These are phyloP conservation scores for Auxenochlorella pyrenoidosa DNA, from an alignment of 139 green algal species.

Conservation along the genomic window DNA sequence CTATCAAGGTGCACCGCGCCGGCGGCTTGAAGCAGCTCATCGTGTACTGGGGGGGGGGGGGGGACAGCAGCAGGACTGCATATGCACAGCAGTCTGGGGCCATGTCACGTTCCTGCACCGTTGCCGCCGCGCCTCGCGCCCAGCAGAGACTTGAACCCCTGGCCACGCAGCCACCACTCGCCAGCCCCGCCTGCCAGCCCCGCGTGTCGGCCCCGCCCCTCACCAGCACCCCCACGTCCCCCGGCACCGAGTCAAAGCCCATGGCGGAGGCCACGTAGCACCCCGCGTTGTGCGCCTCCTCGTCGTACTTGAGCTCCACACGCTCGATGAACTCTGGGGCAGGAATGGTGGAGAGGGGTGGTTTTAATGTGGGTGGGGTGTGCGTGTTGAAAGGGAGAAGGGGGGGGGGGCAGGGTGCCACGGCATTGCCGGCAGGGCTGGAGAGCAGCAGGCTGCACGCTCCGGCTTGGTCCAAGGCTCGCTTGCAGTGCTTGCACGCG, in stretches of 20 bases:
- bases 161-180: too few relatives aligned
- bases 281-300: conserved; percentile 41
- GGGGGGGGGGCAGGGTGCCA: neutral
- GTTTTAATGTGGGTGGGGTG: neutral
- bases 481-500: too few relatives aligned
- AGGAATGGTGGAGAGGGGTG: neutral
- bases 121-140: too few relatives aligned
- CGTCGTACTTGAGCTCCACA: conserved; percentile 61
- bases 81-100: too few relatives aligned
- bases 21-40: conserved; percentile 39
- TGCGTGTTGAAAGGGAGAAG: neutral
- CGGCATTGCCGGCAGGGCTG: too few relatives aligned
- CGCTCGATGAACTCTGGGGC: conserved; percentile 79
- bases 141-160: too few relatives aligned
- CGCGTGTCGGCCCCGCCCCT: neutral
- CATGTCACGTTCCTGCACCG: too few relatives aligned
- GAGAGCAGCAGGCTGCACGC: too few relatives aligned
- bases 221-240: neutral
- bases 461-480: too few relatives aligned
- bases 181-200: too few relatives aligned
- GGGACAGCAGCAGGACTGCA: too few relatives aligned
- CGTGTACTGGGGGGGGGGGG: conserved; percentile 15
- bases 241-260: conserved; percentile 72
- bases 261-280: conserved; percentile 61
- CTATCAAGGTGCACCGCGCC: conserved; percentile 48